phyloP scores from a whole-genome alignment of 108 stramenopile species.

The Bacterosira constricta region DNA sequence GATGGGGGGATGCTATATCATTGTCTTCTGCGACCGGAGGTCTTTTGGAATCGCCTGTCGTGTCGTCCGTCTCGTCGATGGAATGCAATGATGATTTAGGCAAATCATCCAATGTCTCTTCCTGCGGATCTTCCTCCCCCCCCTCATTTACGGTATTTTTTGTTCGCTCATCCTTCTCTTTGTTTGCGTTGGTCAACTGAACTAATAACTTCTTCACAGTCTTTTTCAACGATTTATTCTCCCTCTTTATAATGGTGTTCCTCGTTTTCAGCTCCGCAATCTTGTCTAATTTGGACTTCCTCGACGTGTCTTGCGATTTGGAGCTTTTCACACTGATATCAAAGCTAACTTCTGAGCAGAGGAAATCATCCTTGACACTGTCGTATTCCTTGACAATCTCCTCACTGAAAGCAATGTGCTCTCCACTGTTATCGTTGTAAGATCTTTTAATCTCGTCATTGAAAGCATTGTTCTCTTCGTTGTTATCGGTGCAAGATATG shows the following conservation, averaged over 20 bases:
- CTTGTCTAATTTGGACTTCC: constrained; percentile 40
- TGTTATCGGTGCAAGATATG: too few relatives aligned
- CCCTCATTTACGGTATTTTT: not conserved
- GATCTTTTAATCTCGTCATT: too few relatives aligned
- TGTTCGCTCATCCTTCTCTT: constrained; percentile 10
- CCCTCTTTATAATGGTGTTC: constrained; percentile 23
- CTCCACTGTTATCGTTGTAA: too few relatives aligned
- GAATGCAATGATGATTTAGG: not conserved
- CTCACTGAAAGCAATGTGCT: too few relatives aligned
- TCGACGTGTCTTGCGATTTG: constrained; percentile 1
- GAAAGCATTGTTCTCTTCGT: too few relatives aligned
- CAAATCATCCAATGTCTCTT: not conserved
- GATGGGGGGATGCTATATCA: not conserved
- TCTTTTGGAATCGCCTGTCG: not conserved
- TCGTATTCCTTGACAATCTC: too few relatives aligned
- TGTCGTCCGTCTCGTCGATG: not conserved
- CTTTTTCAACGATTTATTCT: constrained; percentile 45
- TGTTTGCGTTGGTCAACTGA: constrained; percentile 15
- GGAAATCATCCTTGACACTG: too few relatives aligned
- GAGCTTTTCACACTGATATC: constrained; percentile 20
- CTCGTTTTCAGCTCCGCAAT: constrained; percentile 36
- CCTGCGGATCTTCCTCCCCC: not conserved
- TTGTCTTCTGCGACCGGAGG: not conserved
- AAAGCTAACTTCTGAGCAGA: too few relatives aligned
- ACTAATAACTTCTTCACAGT: constrained; percentile 38